phyloP scores from a whole-genome alignment of 345 rosid species.

The Brassica nigra region DNA sequence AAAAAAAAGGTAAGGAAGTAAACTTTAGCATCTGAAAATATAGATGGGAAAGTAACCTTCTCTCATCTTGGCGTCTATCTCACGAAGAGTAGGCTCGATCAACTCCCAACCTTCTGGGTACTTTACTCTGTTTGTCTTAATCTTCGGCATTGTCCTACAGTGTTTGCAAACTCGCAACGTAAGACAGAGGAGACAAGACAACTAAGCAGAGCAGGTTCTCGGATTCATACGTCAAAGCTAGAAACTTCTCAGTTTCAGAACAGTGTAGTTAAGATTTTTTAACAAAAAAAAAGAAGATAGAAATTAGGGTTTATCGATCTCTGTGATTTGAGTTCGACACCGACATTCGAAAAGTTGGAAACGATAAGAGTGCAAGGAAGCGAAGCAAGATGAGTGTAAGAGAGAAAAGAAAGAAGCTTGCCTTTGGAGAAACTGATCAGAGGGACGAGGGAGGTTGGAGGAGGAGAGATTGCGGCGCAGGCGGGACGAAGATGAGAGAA shows the following conservation, averaged over 20 bases:
- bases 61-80: slow-evolving; percentile 37
- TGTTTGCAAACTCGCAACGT: neutral
- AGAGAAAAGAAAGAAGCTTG: neutral
- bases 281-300: no score
- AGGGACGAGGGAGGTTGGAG: neutral
- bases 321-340: slow-evolving; percentile 1
- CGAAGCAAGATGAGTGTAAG: neutral
- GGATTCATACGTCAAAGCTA: neutral
- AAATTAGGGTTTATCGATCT: slow-evolving; percentile 3
- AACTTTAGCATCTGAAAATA: neutral
- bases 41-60: slow-evolving; percentile 49
- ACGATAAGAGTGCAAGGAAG: neutral
- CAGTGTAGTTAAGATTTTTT: neutral
- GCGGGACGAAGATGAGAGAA: neutral
- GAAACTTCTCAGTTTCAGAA: neutral
- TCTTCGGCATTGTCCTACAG: slow-evolving; percentile 63
- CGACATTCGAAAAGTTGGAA: neutral
- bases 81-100: slow-evolving; percentile 28
- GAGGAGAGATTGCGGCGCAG: neutral
- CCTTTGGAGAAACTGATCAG: neutral
- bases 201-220: no score
- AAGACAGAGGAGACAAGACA: neutral
- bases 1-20: neutral
- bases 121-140: slow-evolving; percentile 62
- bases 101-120: slow-evolving; percentile 83